phyloP scores from a whole-genome alignment of 2,329 filamentous ascomycete species.

The Colletotrichum nymphaeae region DNA sequence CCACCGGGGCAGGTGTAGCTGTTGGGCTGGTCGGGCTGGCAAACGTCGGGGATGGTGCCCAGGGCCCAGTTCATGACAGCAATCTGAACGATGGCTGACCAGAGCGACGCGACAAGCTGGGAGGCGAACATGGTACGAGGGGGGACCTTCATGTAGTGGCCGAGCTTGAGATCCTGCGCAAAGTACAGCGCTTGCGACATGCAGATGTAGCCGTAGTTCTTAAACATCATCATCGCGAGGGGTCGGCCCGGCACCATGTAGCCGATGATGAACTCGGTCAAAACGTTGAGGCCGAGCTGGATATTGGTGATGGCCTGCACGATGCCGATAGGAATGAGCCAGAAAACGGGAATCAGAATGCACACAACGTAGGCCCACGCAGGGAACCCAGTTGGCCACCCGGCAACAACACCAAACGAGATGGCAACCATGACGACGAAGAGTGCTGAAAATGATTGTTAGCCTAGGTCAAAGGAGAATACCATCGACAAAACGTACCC shows the following conservation, averaged over 20 bases:
- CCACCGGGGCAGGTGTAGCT: constrained; percentile 68
- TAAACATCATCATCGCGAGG: constrained; percentile 83
- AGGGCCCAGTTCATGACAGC: constrained; percentile 75
- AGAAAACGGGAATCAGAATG: constrained; percentile 66
- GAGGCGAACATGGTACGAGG: constrained; percentile 71
- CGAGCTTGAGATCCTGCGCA: constrained; percentile 73
- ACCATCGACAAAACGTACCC: constrained; percentile 50
- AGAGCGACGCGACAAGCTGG: constrained; percentile 69
- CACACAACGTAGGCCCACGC: constrained; percentile 69
- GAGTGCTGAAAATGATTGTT: constrained; percentile 45
- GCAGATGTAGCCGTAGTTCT: constrained; percentile 77
- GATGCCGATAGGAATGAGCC: constrained; percentile 71
- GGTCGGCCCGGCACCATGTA: constrained; percentile 79
- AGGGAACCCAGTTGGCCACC: constrained; percentile 68
- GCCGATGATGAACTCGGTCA: constrained; percentile 79
- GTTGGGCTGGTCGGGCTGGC: constrained; percentile 62
- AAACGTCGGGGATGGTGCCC: constrained; percentile 71
- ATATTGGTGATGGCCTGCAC: constrained; percentile 72
- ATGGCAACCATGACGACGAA: constrained; percentile 65
- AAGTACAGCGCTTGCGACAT: constrained; percentile 76
- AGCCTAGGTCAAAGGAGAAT: constrained; percentile 2
- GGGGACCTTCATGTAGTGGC: constrained; percentile 76
- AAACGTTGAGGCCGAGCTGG: constrained; percentile 75
- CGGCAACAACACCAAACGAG: constrained; percentile 65
- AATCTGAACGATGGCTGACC: constrained; percentile 72